Evolutionary conservation across 2,329 filamentous ascomycete genomes (phyloP).

Genomic region (Ophioceras dolichostomum): DNA sequence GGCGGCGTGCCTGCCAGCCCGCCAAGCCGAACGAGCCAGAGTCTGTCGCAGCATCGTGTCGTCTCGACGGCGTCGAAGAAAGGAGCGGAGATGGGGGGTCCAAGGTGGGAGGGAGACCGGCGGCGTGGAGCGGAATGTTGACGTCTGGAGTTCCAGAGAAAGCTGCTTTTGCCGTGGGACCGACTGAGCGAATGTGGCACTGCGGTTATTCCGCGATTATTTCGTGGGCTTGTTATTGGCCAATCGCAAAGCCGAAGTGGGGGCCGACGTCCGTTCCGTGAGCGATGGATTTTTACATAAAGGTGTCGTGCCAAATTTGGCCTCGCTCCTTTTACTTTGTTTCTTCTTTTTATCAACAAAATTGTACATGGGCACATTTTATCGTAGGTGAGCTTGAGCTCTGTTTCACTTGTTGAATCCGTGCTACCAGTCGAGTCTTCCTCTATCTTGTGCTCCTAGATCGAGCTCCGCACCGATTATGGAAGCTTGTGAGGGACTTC

Average conservation of each 20-base stretch:
- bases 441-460: slow-evolving; percentile 66
- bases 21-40: slow-evolving; percentile 56
- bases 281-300: too few species aligned
- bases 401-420: slow-evolving; percentile 19
- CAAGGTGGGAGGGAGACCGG: slow-evolving; percentile 3
- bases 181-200: background rate
- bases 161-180: background rate
- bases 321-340: slow-evolving; percentile 17
- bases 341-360: slow-evolving; percentile 31
- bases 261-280: background rate
- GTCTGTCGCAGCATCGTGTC: slow-evolving; percentile 57
- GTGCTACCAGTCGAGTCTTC: slow-evolving; percentile 47
- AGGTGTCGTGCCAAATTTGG: too few species aligned
- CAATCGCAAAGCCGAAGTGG: background rate
- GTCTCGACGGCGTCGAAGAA: slow-evolving; percentile 38
- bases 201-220: slow-evolving; percentile 9
- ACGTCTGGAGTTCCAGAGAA: slow-evolving; percentile 13
- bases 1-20: slow-evolving; percentile 45
- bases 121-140: slow-evolving; percentile 12
- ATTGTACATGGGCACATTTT: slow-evolving; percentile 60
- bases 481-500: slow-evolving; percentile 54
- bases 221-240: slow-evolving; percentile 9
- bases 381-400: slow-evolving; percentile 59
- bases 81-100: slow-evolving; percentile 25
- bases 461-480: slow-evolving; percentile 50